Evolutionary conservation across 23 red algal genomes (phyloP), one percentile per base, ranked within the genome.

Genomic region (Gracilaria gracilis): DNA sequence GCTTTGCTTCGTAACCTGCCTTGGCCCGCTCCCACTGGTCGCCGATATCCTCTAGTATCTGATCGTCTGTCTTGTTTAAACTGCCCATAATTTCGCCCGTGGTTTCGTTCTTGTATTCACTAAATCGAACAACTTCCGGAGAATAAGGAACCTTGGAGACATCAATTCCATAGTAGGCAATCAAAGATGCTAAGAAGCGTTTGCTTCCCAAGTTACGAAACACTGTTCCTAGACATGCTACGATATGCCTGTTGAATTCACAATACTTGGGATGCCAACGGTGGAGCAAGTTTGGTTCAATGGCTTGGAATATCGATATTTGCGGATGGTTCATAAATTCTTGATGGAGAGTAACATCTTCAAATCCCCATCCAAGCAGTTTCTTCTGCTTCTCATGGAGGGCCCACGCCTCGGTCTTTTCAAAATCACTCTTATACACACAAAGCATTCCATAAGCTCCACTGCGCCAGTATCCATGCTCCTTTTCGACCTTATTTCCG

Each of bases 221-320:
- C 11, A 86, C 65, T 27, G 82, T 86, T 51, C 82, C 82, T 23
- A 86, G 82, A 67, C 82, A 86, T 33, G 82, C 82, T 2, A 47
- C 64, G 20, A 86, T 34, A 62, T 86, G 75, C 57, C 37, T 31
- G 72, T 73, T 82, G 54, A 69, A 71, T 13, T 80, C 75, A 59
- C 87, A 91, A 42, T 71, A 73, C 37, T 91, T 91, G 8, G 87
- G 72, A 73, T 91, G 87, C 87, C 87, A 91, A 16, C 49, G 59
- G 46, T 91, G 87, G 12, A 91, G 55, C 37, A 91, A 75, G 35
- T 82, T 82, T 29, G 87, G 87, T 35, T 91, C 87, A 16, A 82
- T 51, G 17, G 87, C 87, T 58, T 86, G 82, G 28, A 86, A 66
- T 31, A 86, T 48, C 21, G 82, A 73, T 31, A 86, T 86, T 74